Percentiles rank a stretch among this genome's conserved stretches.
Evolutionary conservation across 179 eudicot species (phyloP).

Genomic region (Spergularia azorica): DNA sequence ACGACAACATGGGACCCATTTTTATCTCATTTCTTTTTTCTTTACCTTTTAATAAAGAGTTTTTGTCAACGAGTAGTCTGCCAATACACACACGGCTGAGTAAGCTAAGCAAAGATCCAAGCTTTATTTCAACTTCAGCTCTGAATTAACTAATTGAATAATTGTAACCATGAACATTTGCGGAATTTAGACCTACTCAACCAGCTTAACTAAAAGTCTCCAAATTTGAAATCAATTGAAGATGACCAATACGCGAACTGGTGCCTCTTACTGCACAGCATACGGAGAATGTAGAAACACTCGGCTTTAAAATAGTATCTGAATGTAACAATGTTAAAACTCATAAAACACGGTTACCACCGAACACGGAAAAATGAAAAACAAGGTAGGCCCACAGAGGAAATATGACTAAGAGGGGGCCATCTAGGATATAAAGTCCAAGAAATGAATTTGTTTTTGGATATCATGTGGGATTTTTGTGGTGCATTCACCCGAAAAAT

Average conservation of each 20-base stretch:
- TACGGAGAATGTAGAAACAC: too few relatives aligned
- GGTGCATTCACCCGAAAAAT: constrained; percentile 15
- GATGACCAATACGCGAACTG: background rate
- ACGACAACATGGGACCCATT: constrained; percentile 5
- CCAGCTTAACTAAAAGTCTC: background rate
- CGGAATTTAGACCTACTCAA: background rate
- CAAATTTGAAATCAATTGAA: background rate
- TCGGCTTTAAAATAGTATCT: too few relatives aligned
- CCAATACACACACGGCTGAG: constrained; percentile 29
- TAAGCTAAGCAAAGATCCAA: constrained; percentile 7
- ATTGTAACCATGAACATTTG: too few relatives aligned
- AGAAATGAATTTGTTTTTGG: constrained; percentile 24
- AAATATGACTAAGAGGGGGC: background rate
- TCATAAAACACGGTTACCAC: too few relatives aligned
- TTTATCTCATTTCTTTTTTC: background rate
- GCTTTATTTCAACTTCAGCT: constrained; percentile 17
- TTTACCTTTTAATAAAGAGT: background rate
- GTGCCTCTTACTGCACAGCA: too few relatives aligned
- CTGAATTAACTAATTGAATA: constrained; percentile 1
- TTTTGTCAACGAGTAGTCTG: constrained; percentile 28
- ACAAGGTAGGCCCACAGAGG: background rate
- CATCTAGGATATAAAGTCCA: constrained; percentile 1
- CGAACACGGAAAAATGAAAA: background rate
- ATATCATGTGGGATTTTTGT: constrained; percentile 25
- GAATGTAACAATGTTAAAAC: too few relatives aligned